phyloP scores from a whole-genome alignment of 805 yeast genomes.

The Alloascoidea hylecoeti region DNA sequence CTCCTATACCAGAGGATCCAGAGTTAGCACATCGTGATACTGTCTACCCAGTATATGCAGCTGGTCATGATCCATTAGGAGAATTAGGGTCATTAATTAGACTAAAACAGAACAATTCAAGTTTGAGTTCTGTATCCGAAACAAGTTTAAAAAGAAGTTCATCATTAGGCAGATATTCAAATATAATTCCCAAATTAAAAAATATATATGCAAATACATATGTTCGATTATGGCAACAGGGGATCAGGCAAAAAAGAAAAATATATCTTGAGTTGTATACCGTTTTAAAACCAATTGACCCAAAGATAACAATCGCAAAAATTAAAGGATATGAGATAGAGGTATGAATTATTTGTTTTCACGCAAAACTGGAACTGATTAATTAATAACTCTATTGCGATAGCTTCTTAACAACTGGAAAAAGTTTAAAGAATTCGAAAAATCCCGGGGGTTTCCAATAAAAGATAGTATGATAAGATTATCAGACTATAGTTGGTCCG shows the following conservation, averaged over 20 bases:
- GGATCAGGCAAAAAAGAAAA: background rate
- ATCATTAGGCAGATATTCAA: no score
- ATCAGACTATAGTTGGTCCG: background rate
- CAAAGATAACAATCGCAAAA: background rate
- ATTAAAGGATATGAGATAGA: conserved; percentile 1
- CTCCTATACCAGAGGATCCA: no score
- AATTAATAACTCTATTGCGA: background rate
- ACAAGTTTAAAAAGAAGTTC: no score
- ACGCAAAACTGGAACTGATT: background rate
- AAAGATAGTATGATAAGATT: background rate
- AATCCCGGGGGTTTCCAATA: background rate
- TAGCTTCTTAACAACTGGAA: background rate
- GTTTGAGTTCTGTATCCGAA: no score
- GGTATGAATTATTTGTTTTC: conserved; percentile 1
- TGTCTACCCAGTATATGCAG: no score
- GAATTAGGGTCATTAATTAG: no score
- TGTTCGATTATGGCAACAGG: conserved; percentile 1
- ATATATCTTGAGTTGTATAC: background rate
- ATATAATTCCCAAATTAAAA: background rate
- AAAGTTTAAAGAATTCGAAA: background rate
- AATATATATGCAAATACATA: background rate
- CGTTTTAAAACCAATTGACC: background rate
- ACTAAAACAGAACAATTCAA: no score
- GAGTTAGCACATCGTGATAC: no score
- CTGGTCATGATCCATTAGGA: no score